phyloP scores from a whole-genome alignment of 2,329 filamentous ascomycete species.

The Neocatenulostroma microsporum region DNA sequence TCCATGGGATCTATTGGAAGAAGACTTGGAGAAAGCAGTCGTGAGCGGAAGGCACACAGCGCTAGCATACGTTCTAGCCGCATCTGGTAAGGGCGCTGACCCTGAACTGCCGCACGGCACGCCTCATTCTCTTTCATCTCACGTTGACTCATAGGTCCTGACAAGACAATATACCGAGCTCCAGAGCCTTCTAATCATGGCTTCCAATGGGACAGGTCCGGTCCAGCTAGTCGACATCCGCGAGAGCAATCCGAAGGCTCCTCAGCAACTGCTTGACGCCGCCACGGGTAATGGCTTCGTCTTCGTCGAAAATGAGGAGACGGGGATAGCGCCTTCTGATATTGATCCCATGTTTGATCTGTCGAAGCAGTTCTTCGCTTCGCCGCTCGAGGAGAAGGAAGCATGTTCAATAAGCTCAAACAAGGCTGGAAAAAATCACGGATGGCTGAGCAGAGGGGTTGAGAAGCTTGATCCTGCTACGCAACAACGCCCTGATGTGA shows the following conservation, averaged over 20 bases:
- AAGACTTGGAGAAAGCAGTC: too few relatives aligned
- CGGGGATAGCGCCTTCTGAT: constrained; percentile 49
- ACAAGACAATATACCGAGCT: too few relatives aligned
- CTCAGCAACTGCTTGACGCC: constrained; percentile 64
- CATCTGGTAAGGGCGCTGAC: too few relatives aligned
- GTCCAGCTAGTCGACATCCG: constrained; percentile 83
- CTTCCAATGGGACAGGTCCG: too few relatives aligned
- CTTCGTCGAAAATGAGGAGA: constrained; percentile 69
- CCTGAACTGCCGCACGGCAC: too few relatives aligned
- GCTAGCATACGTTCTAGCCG: too few relatives aligned
- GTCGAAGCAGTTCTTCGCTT: constrained; percentile 64
- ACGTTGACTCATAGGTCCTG: too few relatives aligned
- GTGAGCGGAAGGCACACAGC: too few relatives aligned
- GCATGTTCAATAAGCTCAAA: constrained; percentile 64
- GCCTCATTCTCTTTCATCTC: too few relatives aligned
- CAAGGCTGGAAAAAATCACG: constrained; percentile 59
- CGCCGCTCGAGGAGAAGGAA: constrained; percentile 63
- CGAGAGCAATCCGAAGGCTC: constrained; percentile 51
- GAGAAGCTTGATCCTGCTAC: constrained; percentile 78
- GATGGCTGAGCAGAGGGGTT: constrained; percentile 80
- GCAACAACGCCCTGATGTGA: constrained; percentile 67
- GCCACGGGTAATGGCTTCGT: constrained; percentile 81
- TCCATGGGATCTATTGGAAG: too few relatives aligned
- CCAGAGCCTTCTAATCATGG: too few relatives aligned
- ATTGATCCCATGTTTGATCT: constrained; percentile 67